Percentiles rank a stretch among this genome's conserved stretches.
phyloP scores from a whole-genome alignment of 2,329 filamentous ascomycete species.

The Dactylella cylindrospora region DNA sequence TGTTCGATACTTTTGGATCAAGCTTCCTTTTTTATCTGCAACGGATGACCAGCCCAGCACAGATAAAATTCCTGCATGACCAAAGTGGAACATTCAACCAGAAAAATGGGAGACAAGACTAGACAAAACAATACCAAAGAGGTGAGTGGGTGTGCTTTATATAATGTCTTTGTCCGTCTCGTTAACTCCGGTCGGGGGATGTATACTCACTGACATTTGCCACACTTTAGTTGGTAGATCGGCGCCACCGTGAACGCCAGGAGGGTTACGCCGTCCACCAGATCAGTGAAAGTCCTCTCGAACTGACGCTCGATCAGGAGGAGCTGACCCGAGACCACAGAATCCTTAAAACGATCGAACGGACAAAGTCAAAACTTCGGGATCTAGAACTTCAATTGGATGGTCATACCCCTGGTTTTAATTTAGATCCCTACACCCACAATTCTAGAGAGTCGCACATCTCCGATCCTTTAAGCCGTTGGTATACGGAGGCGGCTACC shows the following conservation, averaged over 20 bases:
- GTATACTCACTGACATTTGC: constrained; percentile 6
- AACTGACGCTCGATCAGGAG: constrained; percentile 8
- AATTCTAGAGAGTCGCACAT: background rate
- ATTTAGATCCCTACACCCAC: background rate
- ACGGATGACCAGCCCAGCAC: constrained; percentile 26
- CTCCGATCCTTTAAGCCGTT: constrained; percentile 9
- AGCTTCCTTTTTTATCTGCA: constrained; percentile 26
- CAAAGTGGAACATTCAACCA: constrained; percentile 17
- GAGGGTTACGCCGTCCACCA: no score
- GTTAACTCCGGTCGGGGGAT: background rate
- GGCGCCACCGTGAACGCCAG: constrained; percentile 9
- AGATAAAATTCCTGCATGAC: constrained; percentile 22
- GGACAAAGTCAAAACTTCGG: constrained; percentile 16
- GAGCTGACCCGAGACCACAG: background rate
- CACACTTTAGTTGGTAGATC: constrained; percentile 23
- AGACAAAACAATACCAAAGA: constrained; percentile 11
- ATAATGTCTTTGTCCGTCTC: no score
- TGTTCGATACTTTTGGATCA: constrained; percentile 16
- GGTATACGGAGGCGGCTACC: constrained; percentile 12
- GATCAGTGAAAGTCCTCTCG: background rate
- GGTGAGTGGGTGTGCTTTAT: constrained; percentile 27
- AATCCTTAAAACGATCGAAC: constrained; percentile 14
- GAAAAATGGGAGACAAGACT: constrained; percentile 16
- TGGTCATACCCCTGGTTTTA: constrained; percentile 1
- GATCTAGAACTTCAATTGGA: constrained; percentile 14